These are phyloP conservation scores for Punica granatum DNA, from an alignment of 345 rosid genomes.

Conservation along the genomic window DNA sequence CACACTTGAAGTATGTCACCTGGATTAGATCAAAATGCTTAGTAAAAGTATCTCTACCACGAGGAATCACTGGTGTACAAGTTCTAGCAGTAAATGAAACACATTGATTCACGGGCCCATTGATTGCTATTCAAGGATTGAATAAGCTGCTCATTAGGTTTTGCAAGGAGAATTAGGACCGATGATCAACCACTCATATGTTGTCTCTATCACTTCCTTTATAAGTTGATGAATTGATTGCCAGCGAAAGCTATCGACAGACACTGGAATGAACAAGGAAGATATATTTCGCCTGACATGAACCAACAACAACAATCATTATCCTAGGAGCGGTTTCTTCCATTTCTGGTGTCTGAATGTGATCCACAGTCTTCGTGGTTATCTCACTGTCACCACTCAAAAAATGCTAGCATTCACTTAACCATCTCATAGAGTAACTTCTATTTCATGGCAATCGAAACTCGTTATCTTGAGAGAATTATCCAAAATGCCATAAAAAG, in stretches of 20 bases:
- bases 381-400: background rate
- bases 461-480: background rate
- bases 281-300: background rate
- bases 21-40: slow-evolving; percentile 10
- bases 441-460: background rate
- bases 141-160: background rate
- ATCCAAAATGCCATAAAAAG: background rate
- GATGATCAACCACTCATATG: background rate
- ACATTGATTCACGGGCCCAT: background rate
- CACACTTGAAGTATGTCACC: slow-evolving; percentile 88
- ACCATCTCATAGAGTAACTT: background rate
- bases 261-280: background rate
- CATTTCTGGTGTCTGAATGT: too few relatives aligned
- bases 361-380: too few relatives aligned
- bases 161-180: background rate
- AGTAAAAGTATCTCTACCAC: background rate
- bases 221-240: background rate
- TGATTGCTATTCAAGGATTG: background rate
- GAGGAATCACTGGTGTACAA: background rate
- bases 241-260: background rate
- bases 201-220: background rate
- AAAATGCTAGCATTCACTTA: background rate
- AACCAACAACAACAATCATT: background rate
- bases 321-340: background rate
- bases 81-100: background rate